Evolutionary conservation across 2,329 filamentous ascomycete species (phyloP), one percentile per base, ranked within the genome.

Genomic region (Epichloe uncinata): DNA sequence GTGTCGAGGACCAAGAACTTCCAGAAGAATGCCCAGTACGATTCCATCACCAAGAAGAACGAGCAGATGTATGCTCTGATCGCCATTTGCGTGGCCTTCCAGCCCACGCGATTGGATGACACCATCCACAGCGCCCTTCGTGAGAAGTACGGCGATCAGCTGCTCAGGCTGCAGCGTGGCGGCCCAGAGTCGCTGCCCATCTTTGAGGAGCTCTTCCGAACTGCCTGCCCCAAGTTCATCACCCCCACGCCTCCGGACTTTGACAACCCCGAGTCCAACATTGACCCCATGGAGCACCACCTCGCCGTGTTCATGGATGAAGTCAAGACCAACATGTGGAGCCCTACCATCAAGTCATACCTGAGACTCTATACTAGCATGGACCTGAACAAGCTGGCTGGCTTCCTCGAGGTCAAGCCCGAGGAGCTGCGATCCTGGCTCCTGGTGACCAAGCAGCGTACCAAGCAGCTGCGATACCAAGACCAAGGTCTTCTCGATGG

Each of bases 51-150:
- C 63, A 98, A 98, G 85, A 97, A 97, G 83, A 97, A 95, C 71
- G 93, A 98, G 70, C 93, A 98, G 78, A 97, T 98, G 91, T 96
- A 96, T 69, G 93, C 93, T 38, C 81, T 98, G 59, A 94, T 98
- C 61, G 91, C 93, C 69, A 97, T 98, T 73, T 98, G 93, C 71
- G 90, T 97, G 51, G 90, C 93, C 57, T 95, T 98, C 79, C 87
- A 95, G 73, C 93, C 93, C 52, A 97, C 91, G 51, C 83, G 93
- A 60, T 82, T 98, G 61, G 93, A 98, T 67, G 93, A 98, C 77
- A 97, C 91, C 66, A 96, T 98, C 74, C 93, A 98, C 82, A 94
- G 88, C 54, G 89, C 91, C 55, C 82, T 98, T 49, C 84, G 93
- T 56, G 93, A 98, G 78, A 98, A 98, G 82, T 98, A 96, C 71